These are phyloP conservation scores for Saururus chinensis DNA, from an alignment of 164 flowering plant species.

Conservation along the genomic window DNA sequence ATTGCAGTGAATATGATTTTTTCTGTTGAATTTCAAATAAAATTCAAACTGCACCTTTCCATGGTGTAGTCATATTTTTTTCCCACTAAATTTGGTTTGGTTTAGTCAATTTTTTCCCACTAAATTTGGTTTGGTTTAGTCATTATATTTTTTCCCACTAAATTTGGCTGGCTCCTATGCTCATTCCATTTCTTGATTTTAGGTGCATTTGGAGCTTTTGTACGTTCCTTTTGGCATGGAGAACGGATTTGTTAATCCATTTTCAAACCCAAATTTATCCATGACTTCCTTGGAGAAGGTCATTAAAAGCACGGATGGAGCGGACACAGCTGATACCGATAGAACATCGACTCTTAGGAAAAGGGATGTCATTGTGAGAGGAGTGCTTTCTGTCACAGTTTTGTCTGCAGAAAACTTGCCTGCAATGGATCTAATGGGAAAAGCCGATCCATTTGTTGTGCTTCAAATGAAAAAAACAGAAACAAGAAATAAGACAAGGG, in stretches of 20 bases:
- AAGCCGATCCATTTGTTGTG: slow-evolving; percentile 85
- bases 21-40: too few species aligned
- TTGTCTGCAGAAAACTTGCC: slow-evolving; percentile 92
- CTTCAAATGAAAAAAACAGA: slow-evolving; percentile 74
- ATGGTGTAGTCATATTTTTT: too few species aligned
- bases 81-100: neutral
- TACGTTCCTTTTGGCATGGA: slow-evolving; percentile 70
- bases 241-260: slow-evolving; percentile 62
- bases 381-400: slow-evolving; percentile 86
- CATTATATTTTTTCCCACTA: neutral
- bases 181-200: slow-evolving; percentile 1
- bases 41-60: too few species aligned
- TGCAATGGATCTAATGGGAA: slow-evolving; percentile 71
- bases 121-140: too few species aligned
- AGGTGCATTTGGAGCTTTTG: slow-evolving; percentile 96
- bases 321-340: slow-evolving; percentile 30
- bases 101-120: too few species aligned
- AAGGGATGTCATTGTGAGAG: slow-evolving; percentile 77
- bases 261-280: slow-evolving; percentile 33
- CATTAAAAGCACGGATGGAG: slow-evolving; percentile 48
- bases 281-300: slow-evolving; percentile 91
- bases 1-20: too few species aligned
- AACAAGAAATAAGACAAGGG: slow-evolving; percentile 71
- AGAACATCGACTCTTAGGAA: slow-evolving; percentile 28
- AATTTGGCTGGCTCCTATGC: neutral